Conservation (phyloP, 139 green algal genomes). For the Chlorella sp. region DNA sequence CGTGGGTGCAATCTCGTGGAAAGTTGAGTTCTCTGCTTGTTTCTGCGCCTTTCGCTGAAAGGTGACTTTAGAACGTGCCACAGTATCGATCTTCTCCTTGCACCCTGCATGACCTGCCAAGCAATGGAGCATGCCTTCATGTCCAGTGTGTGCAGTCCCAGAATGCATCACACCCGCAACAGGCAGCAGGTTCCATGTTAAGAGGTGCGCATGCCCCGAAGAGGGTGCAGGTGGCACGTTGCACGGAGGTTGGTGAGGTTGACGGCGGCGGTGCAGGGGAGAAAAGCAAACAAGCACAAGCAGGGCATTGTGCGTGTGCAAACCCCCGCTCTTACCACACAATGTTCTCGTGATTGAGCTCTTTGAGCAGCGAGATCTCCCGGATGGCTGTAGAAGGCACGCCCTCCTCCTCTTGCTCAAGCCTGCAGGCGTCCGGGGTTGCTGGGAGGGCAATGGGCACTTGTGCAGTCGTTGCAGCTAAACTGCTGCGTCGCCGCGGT, state of each 20-base stretch:
- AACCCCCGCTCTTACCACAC: constrained; percentile 57
- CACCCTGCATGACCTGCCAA: no score
- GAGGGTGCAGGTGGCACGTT: no score
- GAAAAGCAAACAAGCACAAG: not conserved
- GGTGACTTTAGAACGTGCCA: no score
- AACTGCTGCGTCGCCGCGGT: not conserved
- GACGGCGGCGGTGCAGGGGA: not conserved
- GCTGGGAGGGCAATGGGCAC: not conserved
- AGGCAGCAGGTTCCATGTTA: not conserved
- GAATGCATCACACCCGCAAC: not conserved
- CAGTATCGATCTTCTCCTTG: not conserved
- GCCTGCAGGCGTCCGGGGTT: not conserved
- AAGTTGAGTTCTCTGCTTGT: no score
- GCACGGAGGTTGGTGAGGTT: no score
- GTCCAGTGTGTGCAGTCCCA: no score
- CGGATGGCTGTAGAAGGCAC: constrained; percentile 84
- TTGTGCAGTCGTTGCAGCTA: no score
- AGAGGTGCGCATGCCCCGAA: not conserved
- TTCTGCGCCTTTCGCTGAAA: no score
- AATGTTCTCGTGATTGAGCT: constrained; percentile 89
- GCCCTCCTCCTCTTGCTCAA: constrained; percentile 86
- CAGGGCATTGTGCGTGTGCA: not conserved
- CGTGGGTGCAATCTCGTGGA: no score
- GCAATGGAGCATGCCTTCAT: no score
- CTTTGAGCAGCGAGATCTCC: constrained; percentile 86